phyloP scores from a whole-genome alignment of 2,329 filamentous ascomycete species.

The Davidsoniella neocaledoniae region DNA sequence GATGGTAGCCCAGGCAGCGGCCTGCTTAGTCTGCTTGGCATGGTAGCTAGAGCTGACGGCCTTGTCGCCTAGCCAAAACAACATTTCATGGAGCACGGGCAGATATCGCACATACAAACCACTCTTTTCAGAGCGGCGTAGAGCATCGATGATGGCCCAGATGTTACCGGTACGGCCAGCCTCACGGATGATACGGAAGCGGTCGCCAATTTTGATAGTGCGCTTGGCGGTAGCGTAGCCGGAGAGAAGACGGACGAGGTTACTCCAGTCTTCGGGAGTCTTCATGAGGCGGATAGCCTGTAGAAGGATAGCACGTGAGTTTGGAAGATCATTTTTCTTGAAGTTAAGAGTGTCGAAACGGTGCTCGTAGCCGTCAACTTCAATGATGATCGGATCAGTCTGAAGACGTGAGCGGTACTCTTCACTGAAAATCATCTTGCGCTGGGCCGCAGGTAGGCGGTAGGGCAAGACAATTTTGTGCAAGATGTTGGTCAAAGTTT shows the following conservation, averaged over 20 bases:
- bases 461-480: conserved; percentile 44
- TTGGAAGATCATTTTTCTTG: conserved; percentile 24
- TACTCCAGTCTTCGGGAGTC: conserved; percentile 32
- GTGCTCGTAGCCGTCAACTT: conserved; percentile 39
- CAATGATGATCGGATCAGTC: conserved; percentile 38
- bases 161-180: conserved; percentile 26
- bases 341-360: conserved; percentile 32
- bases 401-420: conserved; percentile 32
- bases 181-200: conserved; percentile 25
- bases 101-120: conserved; percentile 25
- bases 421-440: conserved; percentile 32
- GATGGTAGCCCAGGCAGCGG: conserved; percentile 28
- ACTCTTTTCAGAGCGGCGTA: conserved; percentile 29
- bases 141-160: conserved; percentile 32
- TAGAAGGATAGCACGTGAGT: conserved; percentile 23
- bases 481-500: conserved; percentile 34
- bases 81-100: conserved; percentile 18
- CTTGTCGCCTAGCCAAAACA: conserved; percentile 25
- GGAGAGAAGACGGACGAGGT: conserved; percentile 34
- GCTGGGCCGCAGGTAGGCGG: conserved; percentile 37
- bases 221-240: conserved; percentile 29
- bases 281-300: conserved; percentile 29
- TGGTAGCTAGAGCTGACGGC: conserved; percentile 24
- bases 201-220: conserved; percentile 21
- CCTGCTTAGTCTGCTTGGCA: conserved; percentile 23